These are phyloP conservation scores for Umbelopsis ramanniana DNA, from an alignment of 192 early-diverging fungal species.

Conservation along the genomic window DNA sequence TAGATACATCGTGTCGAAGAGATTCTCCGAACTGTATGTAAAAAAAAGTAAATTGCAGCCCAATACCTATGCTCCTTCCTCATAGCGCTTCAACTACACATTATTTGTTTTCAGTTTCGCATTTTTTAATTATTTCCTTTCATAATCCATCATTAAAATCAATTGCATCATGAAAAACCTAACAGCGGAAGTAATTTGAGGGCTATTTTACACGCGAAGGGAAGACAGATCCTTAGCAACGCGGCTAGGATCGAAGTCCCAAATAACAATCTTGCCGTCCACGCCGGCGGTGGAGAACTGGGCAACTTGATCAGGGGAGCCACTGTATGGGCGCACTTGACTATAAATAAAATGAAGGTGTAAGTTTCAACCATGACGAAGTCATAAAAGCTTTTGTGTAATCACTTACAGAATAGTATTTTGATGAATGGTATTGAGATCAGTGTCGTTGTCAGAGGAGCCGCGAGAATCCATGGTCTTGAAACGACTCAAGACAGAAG, in stretches of 20 bases:
- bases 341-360: conserved; percentile 29
- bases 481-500: conserved; percentile 86
- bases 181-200: not conserved
- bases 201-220: conserved; percentile 30
- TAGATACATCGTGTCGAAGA: not conserved
- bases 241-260: conserved; percentile 59
- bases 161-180: not conserved
- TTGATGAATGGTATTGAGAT: conserved; percentile 86
- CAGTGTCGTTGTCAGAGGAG: conserved; percentile 71
- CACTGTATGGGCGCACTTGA: conserved; percentile 51
- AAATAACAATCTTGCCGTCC: conserved; percentile 85
- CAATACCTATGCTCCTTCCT: too few species aligned
- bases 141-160: not conserved
- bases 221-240: conserved; percentile 32
- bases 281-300: conserved; percentile 80
- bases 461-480: conserved; percentile 89
- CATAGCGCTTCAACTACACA: too few species aligned
- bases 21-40: too few species aligned
- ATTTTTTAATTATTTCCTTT: not conserved
- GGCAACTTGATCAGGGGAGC: conserved; percentile 56
- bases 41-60: too few species aligned
- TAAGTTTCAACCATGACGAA: too few species aligned
- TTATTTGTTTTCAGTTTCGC: too few species aligned
- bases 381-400: too few species aligned
- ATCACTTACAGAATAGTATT: conserved; percentile 88